A percentile compares a stretch with the other conserved stretches of the same genome.
These are phyloP conservation scores for Phycomyces blakesleeanus DNA, from an alignment of 192 early-diverging fungal species.

Conservation along the genomic window DNA sequence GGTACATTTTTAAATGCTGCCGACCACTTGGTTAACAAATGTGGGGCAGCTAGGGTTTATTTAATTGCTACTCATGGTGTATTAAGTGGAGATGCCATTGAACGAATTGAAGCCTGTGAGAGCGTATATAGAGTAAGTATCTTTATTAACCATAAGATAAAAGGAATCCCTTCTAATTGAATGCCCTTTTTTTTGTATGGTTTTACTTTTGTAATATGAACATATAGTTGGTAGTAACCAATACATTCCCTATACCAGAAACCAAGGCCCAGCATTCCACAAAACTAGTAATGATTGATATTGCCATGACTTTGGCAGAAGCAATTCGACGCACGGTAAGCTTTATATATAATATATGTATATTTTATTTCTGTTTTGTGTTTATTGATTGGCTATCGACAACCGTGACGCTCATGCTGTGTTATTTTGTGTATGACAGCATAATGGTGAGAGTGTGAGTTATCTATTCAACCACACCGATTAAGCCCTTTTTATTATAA, in stretches of 20 bases:
- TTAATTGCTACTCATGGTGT: constrained; percentile 95
- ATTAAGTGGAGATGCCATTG: constrained; percentile 81
- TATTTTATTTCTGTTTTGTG: too few relatives aligned
- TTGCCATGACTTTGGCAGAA: constrained; percentile 86
- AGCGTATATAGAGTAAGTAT: constrained; percentile 33
- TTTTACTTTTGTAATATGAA: neutral
- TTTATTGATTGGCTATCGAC: neutral
- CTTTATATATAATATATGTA: neutral
- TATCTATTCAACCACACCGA: constrained; percentile 33
- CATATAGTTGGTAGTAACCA: constrained; percentile 74
- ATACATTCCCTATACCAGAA: constrained; percentile 80
- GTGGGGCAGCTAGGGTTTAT: constrained; percentile 77
- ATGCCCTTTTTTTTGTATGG: too few relatives aligned
- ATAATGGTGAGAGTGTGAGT: constrained; percentile 38
- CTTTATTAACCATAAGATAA: too few relatives aligned
- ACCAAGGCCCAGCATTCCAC: constrained; percentile 63
- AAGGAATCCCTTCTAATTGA: too few relatives aligned
- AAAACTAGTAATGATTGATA: constrained; percentile 86
- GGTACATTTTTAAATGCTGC: constrained; percentile 91
- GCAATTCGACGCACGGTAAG: constrained; percentile 73
- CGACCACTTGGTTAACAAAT: constrained; percentile 80
- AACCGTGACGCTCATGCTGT: neutral
- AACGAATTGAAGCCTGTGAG: constrained; percentile 67
- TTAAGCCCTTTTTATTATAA: constrained; percentile 5
- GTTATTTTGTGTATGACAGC: constrained; percentile 16